Conservation (phyloP, 768 basidiomycete species). For the Chalciporus chontae region DNA sequence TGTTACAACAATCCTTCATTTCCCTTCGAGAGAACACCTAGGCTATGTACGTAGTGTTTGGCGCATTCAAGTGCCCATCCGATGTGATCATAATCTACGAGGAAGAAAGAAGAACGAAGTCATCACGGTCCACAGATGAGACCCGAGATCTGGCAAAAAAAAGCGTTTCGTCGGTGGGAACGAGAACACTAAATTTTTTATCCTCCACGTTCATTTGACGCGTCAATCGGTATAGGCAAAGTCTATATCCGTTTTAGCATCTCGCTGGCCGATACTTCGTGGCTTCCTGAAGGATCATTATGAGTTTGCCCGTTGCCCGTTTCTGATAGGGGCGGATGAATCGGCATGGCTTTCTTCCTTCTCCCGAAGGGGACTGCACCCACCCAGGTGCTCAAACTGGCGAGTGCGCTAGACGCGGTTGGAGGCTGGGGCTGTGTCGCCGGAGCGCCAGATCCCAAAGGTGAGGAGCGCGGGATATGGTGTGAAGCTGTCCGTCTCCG, state of each 20-base stretch:
- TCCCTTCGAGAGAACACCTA: no score
- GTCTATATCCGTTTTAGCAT: conserved; percentile 29
- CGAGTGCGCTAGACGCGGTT: conserved; percentile 50
- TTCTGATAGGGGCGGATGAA: conserved; percentile 17
- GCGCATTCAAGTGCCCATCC: neutral
- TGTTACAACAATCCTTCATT: no score
- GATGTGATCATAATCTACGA: neutral
- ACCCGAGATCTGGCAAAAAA: neutral
- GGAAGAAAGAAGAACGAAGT: neutral
- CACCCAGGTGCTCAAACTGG: conserved; percentile 61
- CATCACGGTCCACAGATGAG: neutral
- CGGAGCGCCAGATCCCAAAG: conserved; percentile 31
- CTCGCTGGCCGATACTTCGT: conserved; percentile 38
- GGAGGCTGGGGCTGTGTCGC: conserved; percentile 22
- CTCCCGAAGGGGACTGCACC: conserved; percentile 64
- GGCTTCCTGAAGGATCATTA: conserved; percentile 16
- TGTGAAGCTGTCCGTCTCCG: conserved; percentile 61
- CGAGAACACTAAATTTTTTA: neutral
- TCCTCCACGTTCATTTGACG: neutral
- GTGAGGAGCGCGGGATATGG: conserved; percentile 50
- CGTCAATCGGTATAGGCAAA: neutral
- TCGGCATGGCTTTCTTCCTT: conserved; percentile 36
- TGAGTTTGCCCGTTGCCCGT: conserved; percentile 19
- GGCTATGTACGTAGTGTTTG: no score
- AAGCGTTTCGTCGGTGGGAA: neutral